Evolutionary conservation across 1,139 yeast genomes (phyloP).

Genomic region (Barnettozyma hawaiiensis): DNA sequence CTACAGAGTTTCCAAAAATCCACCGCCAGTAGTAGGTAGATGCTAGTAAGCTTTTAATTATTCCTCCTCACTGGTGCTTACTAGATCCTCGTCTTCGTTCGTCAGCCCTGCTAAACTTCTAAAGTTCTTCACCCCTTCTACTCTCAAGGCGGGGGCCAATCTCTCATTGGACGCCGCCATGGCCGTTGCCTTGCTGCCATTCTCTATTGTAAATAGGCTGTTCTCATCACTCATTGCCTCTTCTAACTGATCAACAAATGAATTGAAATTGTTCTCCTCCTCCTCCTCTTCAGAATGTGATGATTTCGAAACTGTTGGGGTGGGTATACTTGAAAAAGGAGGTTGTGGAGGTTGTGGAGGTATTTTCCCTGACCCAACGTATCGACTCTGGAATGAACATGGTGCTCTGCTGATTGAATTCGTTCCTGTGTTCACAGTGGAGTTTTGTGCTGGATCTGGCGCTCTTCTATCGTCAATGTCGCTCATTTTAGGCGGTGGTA

Average conservation of each 20-base stretch:
- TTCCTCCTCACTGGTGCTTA: conserved; percentile 24
- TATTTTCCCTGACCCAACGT: neutral
- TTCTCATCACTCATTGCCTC: conserved; percentile 20
- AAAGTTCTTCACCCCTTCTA: conserved; percentile 18
- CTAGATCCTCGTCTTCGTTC: conserved; percentile 20
- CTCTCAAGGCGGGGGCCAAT: neutral
- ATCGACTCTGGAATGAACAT: neutral
- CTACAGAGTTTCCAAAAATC: too few species aligned
- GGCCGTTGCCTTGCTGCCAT: conserved; percentile 3
- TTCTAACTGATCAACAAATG: conserved; percentile 22
- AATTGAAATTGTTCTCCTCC: conserved; percentile 19
- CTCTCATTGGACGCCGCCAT: too few species aligned
- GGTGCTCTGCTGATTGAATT: neutral
- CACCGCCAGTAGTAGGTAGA: too few species aligned
- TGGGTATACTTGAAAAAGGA: conserved; percentile 17
- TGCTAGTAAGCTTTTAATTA: too few species aligned
- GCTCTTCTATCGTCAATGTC: neutral
- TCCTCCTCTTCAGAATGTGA: conserved; percentile 1
- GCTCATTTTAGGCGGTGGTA: neutral
- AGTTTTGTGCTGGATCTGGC: neutral
- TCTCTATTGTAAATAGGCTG: conserved; percentile 17
- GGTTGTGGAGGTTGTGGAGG: too few species aligned
- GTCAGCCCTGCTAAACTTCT: conserved; percentile 21
- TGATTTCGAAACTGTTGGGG: conserved; percentile 11
- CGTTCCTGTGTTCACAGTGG: neutral